These are phyloP conservation scores for Amphicarpaea edgeworthii DNA, from an alignment of 306 rosid genomes.

Conservation along the genomic window DNA sequence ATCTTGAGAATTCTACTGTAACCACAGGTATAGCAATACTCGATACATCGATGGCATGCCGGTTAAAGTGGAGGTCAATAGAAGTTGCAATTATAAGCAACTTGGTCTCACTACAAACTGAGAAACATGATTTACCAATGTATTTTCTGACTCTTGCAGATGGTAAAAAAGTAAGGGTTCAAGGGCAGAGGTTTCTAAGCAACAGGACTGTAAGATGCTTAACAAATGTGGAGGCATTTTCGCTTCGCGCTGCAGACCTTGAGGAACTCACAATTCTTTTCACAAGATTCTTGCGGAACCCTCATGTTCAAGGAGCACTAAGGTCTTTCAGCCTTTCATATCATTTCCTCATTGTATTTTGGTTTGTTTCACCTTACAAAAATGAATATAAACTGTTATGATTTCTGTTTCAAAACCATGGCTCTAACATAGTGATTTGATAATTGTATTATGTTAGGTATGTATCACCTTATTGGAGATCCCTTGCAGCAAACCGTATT, in stretches of 20 bases:
- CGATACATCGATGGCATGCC: not conserved
- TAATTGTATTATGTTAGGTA: conserved; percentile 51
- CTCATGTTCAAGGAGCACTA: conserved; percentile 78
- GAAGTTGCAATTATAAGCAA: conserved; percentile 5
- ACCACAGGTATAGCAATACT: conserved; percentile 21
- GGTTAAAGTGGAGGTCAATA: not conserved
- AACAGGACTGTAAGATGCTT: conserved; percentile 67
- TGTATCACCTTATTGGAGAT: conserved; percentile 84
- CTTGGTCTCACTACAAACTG: not conserved
- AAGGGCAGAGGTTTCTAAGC: conserved; percentile 50
- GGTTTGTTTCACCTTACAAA: not conserved
- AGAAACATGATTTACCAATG: conserved; percentile 14
- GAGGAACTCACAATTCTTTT: conserved; percentile 81
- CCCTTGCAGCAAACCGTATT: conserved; percentile 72
- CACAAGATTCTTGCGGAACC: conserved; percentile 74
- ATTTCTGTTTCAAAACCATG: conserved; percentile 14
- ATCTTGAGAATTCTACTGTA: conserved; percentile 73
- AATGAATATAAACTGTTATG: not conserved
- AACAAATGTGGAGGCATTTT: conserved; percentile 83
- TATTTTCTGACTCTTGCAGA: conserved; percentile 55
- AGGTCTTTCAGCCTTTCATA: conserved; percentile 65
- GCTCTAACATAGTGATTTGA: conserved; percentile 9
- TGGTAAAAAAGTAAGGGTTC: conserved; percentile 62
- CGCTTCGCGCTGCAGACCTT: conserved; percentile 77
- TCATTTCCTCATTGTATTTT: not conserved